phyloP scores from a whole-genome alignment of 2,329 filamentous ascomycete species.

The Epichloe hybrida region DNA sequence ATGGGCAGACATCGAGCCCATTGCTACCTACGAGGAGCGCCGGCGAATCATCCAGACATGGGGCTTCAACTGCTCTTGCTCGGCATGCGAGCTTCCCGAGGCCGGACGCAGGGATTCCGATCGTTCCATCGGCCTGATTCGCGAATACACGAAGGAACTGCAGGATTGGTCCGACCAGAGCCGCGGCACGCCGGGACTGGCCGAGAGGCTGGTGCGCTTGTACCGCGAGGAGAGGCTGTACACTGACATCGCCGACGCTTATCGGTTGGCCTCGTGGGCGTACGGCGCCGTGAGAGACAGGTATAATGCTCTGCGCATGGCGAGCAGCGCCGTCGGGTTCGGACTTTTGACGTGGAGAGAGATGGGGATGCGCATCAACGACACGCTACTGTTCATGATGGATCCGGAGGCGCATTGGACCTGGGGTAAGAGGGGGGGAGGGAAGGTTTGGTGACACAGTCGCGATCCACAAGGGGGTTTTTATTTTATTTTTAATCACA shows the following conservation, averaged over 20 bases:
- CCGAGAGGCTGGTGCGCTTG: neutral
- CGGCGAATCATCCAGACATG: neutral
- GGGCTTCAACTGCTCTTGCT: neutral
- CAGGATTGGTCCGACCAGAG: neutral
- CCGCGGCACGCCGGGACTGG: neutral
- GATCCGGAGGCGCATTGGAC: neutral
- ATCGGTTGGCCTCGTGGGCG: neutral
- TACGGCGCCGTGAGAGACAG: neutral
- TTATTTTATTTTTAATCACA: too few species aligned
- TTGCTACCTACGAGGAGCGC: neutral
- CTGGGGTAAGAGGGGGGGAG: neutral
- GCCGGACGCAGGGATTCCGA: neutral
- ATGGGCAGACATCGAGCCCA: neutral
- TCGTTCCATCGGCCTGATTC: neutral
- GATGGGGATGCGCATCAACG: neutral
- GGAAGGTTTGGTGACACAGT: neutral
- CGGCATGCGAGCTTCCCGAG: neutral
- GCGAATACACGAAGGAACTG: neutral
- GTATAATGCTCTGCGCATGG: neutral
- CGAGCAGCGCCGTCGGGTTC: neutral
- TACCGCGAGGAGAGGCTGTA: neutral
- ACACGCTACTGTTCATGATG: neutral
- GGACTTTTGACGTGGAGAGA: neutral
- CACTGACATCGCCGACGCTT: neutral
- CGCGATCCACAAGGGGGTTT: too few species aligned